phyloP scores from a whole-genome alignment of 768 basidiomycete species.

The Suillus subalutaceus region DNA sequence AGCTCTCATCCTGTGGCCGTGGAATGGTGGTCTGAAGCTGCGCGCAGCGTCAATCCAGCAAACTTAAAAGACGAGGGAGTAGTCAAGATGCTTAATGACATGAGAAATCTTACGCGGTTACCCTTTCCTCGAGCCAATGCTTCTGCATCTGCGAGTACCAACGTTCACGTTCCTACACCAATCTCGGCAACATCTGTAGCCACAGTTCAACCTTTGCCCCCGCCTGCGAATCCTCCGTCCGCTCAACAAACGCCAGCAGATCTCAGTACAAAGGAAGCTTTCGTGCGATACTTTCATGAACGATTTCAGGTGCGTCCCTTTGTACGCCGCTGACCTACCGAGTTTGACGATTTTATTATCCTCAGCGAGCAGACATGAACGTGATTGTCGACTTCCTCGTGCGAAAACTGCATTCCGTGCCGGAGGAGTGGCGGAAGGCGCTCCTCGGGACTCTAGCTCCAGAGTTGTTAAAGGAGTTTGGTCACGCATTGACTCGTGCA shows the following conservation, averaged over 20 bases:
- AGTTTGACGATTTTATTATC: not conserved
- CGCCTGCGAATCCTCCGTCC: not conserved
- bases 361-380: not conserved
- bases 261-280: not conserved
- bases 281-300: not conserved
- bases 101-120: not conserved
- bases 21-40: constrained; percentile 6
- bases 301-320: not conserved
- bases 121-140: not conserved
- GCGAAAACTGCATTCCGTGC: not conserved
- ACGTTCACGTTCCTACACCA: not conserved
- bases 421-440: not conserved
- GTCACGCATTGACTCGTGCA: not conserved
- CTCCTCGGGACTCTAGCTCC: not conserved
- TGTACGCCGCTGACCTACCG: not conserved
- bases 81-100: not conserved
- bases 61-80: not conserved
- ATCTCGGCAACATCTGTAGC: too few relatives aligned
- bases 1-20: not conserved
- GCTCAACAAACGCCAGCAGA: not conserved
- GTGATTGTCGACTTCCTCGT: not conserved
- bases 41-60: not conserved
- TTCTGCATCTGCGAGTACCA: not conserved
- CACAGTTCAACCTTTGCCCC: not conserved
- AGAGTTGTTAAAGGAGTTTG: not conserved